Conservation (phyloP, 139 green algal genomes). For the Yamagishiella unicocca region DNA sequence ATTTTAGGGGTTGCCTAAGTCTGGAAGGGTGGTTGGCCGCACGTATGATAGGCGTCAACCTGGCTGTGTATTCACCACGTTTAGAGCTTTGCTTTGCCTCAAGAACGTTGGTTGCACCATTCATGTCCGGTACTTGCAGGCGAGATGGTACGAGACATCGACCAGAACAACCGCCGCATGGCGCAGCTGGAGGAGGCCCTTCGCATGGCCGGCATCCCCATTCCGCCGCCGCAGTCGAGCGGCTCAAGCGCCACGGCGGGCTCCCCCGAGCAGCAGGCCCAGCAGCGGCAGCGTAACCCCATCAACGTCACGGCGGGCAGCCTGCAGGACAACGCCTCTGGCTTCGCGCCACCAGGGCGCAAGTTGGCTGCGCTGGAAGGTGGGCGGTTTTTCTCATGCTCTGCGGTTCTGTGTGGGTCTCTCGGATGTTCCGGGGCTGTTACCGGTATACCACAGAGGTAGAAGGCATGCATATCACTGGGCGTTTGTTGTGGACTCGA, state of each 20-base stretch:
- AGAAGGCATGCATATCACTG: too few species aligned
- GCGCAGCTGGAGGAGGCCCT: conserved; percentile 6
- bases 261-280: background rate
- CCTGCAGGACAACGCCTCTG: background rate
- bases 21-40: too few species aligned
- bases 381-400: background rate
- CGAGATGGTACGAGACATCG: background rate
- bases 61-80: too few species aligned
- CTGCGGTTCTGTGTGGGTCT: background rate
- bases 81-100: too few species aligned
- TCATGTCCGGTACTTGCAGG: too few species aligned
- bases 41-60: too few species aligned
- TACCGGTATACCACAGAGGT: too few species aligned
- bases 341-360: background rate
- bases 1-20: too few species aligned
- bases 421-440: too few species aligned
- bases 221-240: background rate
- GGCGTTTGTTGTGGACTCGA: too few species aligned
- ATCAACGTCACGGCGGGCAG: conserved; percentile 2
- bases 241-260: background rate
- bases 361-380: conserved; percentile 3
- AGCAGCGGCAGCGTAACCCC: conserved; percentile 29
- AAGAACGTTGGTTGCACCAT: too few species aligned
- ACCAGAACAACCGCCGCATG: background rate
- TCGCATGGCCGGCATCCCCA: background rate